Evolutionary conservation across 1,284 basidiomycete species (phyloP).

Genomic region (Melampsora americana): DNA sequence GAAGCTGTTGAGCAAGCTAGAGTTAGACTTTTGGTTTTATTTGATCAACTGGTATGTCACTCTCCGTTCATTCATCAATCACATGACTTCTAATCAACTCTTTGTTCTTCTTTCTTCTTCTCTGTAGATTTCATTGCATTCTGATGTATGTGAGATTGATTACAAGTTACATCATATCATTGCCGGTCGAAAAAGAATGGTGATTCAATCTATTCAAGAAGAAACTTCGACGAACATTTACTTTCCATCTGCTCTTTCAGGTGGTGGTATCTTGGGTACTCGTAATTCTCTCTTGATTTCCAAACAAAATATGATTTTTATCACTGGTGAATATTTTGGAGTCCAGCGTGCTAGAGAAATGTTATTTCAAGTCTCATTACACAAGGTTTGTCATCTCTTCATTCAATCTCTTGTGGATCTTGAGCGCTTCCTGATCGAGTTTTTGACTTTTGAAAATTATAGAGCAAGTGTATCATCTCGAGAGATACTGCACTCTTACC

Average conservation of each 20-base stretch:
- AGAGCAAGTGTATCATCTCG: conserved; percentile 88
- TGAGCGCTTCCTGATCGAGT: background rate
- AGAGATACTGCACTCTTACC: conserved; percentile 90
- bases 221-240: conserved; percentile 98
- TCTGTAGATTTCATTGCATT: conserved; percentile 74
- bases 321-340: conserved; percentile 95
- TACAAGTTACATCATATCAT: conserved; percentile 90
- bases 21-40: conserved; percentile 82
- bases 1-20: conserved; percentile 88
- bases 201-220: conserved; percentile 89
- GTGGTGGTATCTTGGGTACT: conserved; percentile 68
- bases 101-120: conserved; percentile 30
- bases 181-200: conserved; percentile 79
- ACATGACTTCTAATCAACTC: conserved; percentile 9
- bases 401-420: background rate
- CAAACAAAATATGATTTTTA: conserved; percentile 79
- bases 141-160: conserved; percentile 88
- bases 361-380: conserved; percentile 79
- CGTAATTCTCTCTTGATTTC: conserved; percentile 50
- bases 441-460: conserved; percentile 8
- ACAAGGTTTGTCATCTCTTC: conserved; percentile 64
- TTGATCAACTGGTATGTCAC: conserved; percentile 80
- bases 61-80: conserved; percentile 41
- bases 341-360: conserved; percentile 93
- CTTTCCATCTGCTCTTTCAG: conserved; percentile 79